phyloP scores from a whole-genome alignment of 2,329 filamentous ascomycete genomes.

The Lojkania enalia region DNA sequence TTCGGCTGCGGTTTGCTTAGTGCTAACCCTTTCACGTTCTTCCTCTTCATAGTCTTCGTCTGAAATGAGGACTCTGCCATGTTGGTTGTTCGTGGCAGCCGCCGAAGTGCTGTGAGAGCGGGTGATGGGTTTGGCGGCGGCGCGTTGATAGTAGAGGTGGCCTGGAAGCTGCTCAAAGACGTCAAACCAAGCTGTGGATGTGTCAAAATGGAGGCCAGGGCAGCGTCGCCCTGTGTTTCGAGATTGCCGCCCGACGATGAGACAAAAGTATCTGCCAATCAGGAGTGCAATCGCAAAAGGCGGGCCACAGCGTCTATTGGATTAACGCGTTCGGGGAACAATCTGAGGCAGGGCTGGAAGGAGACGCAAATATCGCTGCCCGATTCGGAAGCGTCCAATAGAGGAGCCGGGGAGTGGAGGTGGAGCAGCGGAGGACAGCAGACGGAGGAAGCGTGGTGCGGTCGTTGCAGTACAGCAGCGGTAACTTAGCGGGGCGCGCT shows the following conservation, averaged over 20 bases:
- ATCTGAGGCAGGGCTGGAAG: constrained; percentile 20
- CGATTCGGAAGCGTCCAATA: constrained; percentile 25
- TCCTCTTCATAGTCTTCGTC: constrained; percentile 88
- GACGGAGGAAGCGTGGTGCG: constrained; percentile 19
- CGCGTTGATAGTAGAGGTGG: background rate
- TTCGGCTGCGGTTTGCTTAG: constrained; percentile 79
- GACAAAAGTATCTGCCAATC: constrained; percentile 43
- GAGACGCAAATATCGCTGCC: constrained; percentile 20
- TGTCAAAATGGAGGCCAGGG: constrained; percentile 10
- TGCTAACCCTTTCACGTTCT: constrained; percentile 96
- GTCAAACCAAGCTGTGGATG: too few relatives aligned
- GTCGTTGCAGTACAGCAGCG: too few relatives aligned
- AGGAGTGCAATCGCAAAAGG: constrained; percentile 32
- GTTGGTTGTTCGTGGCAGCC: constrained; percentile 24
- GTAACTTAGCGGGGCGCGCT: constrained; percentile 10
- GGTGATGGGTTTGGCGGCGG: constrained; percentile 5
- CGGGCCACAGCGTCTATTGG: constrained; percentile 46
- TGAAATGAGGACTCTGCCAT: constrained; percentile 65
- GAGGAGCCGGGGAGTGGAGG: constrained; percentile 3
- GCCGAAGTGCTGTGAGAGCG: constrained; percentile 10
- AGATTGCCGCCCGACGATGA: constrained; percentile 43
- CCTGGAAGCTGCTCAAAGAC: background rate
- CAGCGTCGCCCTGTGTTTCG: constrained; percentile 33
- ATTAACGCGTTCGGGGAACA: constrained; percentile 35
- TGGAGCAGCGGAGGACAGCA: constrained; percentile 13